A percentile compares a stretch with the other conserved stretches of the same genome.
Conservation (phyloP, 1,139 yeast species). For the Candida tetrigidarum region DNA sequence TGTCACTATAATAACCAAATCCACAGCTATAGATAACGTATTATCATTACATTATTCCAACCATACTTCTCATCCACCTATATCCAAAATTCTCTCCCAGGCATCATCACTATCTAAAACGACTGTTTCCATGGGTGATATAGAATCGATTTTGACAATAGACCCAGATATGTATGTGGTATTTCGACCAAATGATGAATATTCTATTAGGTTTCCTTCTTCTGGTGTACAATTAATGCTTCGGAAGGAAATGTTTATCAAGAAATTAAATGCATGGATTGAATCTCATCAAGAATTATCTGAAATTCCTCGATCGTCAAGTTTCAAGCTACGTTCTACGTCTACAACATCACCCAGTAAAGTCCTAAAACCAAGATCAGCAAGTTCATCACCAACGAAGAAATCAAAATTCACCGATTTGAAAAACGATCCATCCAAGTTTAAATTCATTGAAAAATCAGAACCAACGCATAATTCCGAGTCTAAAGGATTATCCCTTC, state of each 20-base stretch:
- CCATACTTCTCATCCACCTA: conserved; percentile 29
- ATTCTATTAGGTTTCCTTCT: conserved; percentile 13
- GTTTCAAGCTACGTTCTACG: too few relatives aligned
- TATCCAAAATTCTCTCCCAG: conserved; percentile 23
- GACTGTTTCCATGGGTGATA: conserved; percentile 20
- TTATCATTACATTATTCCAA: conserved; percentile 30
- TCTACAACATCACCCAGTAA: conserved; percentile 22
- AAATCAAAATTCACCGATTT: conserved; percentile 18
- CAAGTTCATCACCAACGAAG: conserved; percentile 14
- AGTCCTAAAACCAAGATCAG: conserved; percentile 22
- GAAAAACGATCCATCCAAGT: conserved; percentile 36
- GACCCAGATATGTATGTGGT: conserved; percentile 22
- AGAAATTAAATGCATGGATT: conserved; percentile 63
- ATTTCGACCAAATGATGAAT: conserved; percentile 14
- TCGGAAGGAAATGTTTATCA: conserved; percentile 58
- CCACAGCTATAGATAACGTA: conserved; percentile 29
- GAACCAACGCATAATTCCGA: conserved; percentile 25
- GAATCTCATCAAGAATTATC: conserved; percentile 25
- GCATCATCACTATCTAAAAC: conserved; percentile 24
- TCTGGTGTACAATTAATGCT: conserved; percentile 13
- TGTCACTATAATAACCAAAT: conserved; percentile 12
- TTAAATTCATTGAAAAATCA: conserved; percentile 30
- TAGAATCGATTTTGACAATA: conserved; percentile 23
- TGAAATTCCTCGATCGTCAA: neutral
- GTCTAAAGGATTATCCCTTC: conserved; percentile 38